These are phyloP conservation scores for Apiospora sp. DNA, from an alignment of 2,329 filamentous ascomycete species.

Conservation along the genomic window DNA sequence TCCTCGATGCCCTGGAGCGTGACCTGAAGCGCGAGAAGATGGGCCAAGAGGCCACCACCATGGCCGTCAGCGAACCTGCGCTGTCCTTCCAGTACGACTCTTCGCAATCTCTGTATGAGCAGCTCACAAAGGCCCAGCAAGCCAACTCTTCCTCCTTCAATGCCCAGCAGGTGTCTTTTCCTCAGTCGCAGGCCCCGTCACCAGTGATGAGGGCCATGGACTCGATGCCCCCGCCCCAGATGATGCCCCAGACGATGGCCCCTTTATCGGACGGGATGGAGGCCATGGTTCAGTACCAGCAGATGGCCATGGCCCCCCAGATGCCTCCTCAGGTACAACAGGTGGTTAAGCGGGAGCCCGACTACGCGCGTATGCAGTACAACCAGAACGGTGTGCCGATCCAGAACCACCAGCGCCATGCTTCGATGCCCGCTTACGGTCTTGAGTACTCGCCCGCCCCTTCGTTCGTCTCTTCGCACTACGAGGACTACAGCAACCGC, in stretches of 20 bases:
- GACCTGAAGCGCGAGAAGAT: conserved; percentile 99
- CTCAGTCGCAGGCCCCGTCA: conserved; percentile 83
- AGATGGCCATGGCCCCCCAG: conserved; percentile 73
- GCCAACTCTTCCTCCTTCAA: conserved; percentile 97
- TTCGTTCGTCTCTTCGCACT: conserved; percentile 98
- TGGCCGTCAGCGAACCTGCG: conserved; percentile 95
- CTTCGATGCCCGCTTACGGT: conserved; percentile 95
- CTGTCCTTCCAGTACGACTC: conserved; percentile 99
- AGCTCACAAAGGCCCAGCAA: conserved; percentile 98
- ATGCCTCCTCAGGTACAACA: conserved; percentile 69
- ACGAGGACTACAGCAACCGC: conserved; percentile 96
- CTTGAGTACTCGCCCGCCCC: conserved; percentile 98
- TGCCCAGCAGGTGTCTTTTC: conserved; percentile 73
- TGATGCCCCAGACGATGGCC: conserved; percentile 70
- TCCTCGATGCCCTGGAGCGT: conserved; percentile 95
- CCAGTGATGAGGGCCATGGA: conserved; percentile 91
- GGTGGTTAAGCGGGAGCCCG: conserved; percentile 87
- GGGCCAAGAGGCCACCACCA: conserved; percentile 94
- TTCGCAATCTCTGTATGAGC: conserved; percentile 97
- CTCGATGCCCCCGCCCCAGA: conserved; percentile 90
- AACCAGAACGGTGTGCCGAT: conserved; percentile 91
- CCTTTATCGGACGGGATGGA: conserved; percentile 72
- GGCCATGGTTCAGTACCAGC: conserved; percentile 73
- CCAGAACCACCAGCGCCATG: conserved; percentile 85
- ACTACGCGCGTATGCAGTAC: conserved; percentile 83